Conservation (phyloP, 306 rosid genomes). For the Gastrolobium villosum region DNA sequence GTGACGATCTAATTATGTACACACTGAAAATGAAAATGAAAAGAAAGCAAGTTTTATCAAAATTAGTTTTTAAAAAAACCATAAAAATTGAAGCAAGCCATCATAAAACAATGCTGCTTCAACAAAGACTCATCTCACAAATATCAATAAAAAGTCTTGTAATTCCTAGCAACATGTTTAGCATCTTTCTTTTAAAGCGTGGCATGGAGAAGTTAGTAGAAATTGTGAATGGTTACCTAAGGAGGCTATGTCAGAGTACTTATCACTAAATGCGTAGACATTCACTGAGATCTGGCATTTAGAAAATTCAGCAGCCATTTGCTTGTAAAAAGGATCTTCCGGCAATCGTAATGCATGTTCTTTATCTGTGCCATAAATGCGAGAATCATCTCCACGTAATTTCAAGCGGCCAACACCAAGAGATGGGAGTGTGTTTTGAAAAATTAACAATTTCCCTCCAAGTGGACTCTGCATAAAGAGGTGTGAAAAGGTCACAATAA, state of each 20-base stretch:
- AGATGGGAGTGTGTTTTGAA: slow-evolving; percentile 96
- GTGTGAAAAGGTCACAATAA: slow-evolving; percentile 33
- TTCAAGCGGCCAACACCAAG: slow-evolving; percentile 96
- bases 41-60: no score
- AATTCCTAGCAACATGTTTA: slow-evolving; percentile 34
- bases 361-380: slow-evolving; percentile 95
- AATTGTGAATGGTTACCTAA: slow-evolving; percentile 67
- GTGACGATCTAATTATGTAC: slow-evolving; percentile 24
- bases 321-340: slow-evolving; percentile 98
- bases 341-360: slow-evolving; percentile 87
- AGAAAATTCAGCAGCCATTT: slow-evolving; percentile 99
- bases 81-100: no score
- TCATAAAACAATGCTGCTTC: neutral
- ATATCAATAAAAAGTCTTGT: slow-evolving; percentile 36
- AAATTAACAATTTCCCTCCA: slow-evolving; percentile 95
- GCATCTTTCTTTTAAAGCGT: neutral
- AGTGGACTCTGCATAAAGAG: slow-evolving; percentile 81
- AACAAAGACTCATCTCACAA: slow-evolving; percentile 37
- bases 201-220: slow-evolving; percentile 18
- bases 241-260: slow-evolving; percentile 96
- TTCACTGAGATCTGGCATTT: slow-evolving; percentile 90
- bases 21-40: slow-evolving; percentile 5
- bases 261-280: slow-evolving; percentile 93
- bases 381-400: slow-evolving; percentile 97
- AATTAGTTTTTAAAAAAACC: no score